These are phyloP conservation scores for Boletellus emodensis DNA, from an alignment of 768 basidiomycete genomes.

Conservation along the genomic window DNA sequence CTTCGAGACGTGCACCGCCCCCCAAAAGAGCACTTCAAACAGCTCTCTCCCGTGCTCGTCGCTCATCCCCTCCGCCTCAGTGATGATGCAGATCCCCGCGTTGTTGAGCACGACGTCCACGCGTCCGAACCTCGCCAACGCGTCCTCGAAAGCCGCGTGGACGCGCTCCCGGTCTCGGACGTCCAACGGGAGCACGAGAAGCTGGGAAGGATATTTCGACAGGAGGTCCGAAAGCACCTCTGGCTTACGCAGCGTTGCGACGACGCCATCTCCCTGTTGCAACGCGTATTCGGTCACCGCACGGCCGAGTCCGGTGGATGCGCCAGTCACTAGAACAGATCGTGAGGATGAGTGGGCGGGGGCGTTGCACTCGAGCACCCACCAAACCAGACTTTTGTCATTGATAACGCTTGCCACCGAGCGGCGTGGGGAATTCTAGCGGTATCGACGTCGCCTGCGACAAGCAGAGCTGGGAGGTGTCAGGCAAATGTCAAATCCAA, in stretches of 20 bases:
- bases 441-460: too few relatives aligned
- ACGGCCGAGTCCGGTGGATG: constrained; percentile 39
- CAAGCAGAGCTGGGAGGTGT: too few relatives aligned
- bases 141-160: constrained; percentile 31
- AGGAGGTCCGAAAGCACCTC: constrained; percentile 28
- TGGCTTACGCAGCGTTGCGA: constrained; percentile 39
- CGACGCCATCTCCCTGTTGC: constrained; percentile 36
- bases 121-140: constrained; percentile 36
- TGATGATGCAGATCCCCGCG: constrained; percentile 31
- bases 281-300: constrained; percentile 33
- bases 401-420: too few relatives aligned
- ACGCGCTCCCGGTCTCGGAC: constrained; percentile 34
- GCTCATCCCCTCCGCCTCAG: constrained; percentile 37
- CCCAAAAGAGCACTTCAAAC: constrained; percentile 42
- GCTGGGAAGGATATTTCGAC: constrained; percentile 26
- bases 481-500: too few relatives aligned
- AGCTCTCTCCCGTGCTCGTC: constrained; percentile 31
- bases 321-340: constrained; percentile 35
- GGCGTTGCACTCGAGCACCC: background rate
- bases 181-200: constrained; percentile 39
- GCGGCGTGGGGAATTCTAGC: too few relatives aligned
- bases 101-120: constrained; percentile 47
- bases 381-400: constrained; percentile 25
- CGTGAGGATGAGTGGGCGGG: background rate
- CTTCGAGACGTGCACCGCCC: constrained; percentile 30